Evolutionary conservation across 108 stramenopile genomes (phyloP), one percentile per base, ranked within the genome.

Genomic region (Nitzschia sp.): DNA sequence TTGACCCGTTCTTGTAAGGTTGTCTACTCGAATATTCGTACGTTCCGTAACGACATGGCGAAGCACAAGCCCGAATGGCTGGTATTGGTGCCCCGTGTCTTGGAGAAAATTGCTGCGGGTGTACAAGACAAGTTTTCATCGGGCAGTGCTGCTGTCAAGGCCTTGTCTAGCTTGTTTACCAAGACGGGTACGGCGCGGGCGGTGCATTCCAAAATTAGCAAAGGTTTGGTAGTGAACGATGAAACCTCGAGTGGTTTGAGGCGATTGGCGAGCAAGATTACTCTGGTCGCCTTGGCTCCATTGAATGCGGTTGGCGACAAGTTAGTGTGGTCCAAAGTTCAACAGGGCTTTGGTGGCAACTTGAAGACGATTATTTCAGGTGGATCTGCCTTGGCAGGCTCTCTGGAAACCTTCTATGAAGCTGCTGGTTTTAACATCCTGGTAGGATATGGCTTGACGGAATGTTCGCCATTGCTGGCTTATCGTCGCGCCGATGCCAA

Each of bases 361-460:
- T 60, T 94, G 19, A 88, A 86, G 59, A 75, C 74, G 0, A 91
- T 97, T 27, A 92, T 97, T 62, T 77, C 82, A 9, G 97, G 97
- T 45, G 97, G 97, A 64, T 89, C 87, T 53, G 93, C 95, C 15
- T 77, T 97, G 54, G 78, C 93, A n/a, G 88, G 91, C 18, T 82
- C 78, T 6, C 75, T 97, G 35, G 97, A 97, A 71, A 49, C 60
- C 23, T 97, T 97, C 82, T 97, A 96, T 71, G 91, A 93, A 61
- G 87, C 88, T 42, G 85, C 85, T 24, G 94, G 94, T 11, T 74
- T 95, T 42, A 73, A 79, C 9, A 82, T 97, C 54, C 61, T 87
- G 64, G 94, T 97, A 6, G 97, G 93, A 45, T 97, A 96, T 58
- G 97, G 97, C 9, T 68, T 97, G 70, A 97, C 96, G 45, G 96